Conservation (phyloP, 2,329 filamentous ascomycete species). For the Trichoderma guizhouense region DNA sequence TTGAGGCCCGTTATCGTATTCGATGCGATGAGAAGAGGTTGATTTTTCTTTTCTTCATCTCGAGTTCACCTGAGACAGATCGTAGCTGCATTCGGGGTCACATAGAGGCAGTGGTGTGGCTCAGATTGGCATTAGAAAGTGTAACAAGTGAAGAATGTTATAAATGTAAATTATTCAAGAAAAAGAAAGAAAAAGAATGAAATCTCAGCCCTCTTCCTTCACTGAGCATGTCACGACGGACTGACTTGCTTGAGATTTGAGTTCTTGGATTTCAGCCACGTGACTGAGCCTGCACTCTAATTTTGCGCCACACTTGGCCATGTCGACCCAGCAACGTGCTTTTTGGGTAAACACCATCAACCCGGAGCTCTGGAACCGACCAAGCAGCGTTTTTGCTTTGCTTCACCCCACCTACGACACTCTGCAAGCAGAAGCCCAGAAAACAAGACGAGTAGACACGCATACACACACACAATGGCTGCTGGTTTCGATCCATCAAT, state of each 20-base stretch:
- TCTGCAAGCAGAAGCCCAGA: background rate
- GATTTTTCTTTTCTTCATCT: constrained; percentile 32
- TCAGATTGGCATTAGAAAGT: background rate
- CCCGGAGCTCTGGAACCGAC: background rate
- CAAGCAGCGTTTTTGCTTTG: background rate
- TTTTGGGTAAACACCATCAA: constrained; percentile 18
- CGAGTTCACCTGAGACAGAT: constrained; percentile 24
- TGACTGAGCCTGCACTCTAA: constrained; percentile 15
- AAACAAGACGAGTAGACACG: background rate
- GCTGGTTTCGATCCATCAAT: constrained; percentile 67
- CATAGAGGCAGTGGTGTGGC: background rate
- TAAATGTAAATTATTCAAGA: background rate
- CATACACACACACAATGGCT: constrained; percentile 41
- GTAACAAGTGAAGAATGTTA: background rate
- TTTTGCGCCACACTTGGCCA: constrained; percentile 9
- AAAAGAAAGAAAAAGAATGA: background rate
- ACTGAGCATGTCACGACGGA: background rate
- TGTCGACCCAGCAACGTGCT: constrained; percentile 26
- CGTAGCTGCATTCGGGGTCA: background rate
- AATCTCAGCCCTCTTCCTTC: background rate
- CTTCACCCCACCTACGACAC: background rate
- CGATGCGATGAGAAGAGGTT: constrained; percentile 26
- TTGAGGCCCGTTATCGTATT: constrained; percentile 32
- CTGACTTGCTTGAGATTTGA: background rate
- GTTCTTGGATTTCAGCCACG: constrained; percentile 19